Base-by-base conservation (phyloP, 768 basidiomycete genomes). In the Mycena indigotica region DNA sequence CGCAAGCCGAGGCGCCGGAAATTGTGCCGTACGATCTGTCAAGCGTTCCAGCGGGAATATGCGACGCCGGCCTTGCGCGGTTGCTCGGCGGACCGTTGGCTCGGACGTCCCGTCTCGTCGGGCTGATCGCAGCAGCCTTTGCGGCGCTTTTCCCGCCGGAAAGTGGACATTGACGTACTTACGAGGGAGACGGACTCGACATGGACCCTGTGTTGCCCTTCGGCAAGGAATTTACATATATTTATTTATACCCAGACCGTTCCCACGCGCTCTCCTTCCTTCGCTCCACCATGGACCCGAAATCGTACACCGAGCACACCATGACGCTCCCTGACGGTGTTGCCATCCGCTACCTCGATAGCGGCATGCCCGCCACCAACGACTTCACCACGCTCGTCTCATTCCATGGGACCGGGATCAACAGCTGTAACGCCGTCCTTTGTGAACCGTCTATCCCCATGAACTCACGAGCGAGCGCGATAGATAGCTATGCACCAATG, bases 371-470 rank as follows among this genome's bases (percentile, higher is more conserved):
- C 0, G 25, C 60, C 23, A 67, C 72, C 8, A 50, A 28, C n/a
- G 63, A 72, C 49, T 76, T 77, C 55, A 76, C 72, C 1, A 77
- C 75, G 2, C 29, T 77, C 3, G 51, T 76, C 8, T 52, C 74
- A 23, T 55, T 72, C 28, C 75, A 77, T 54, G 75, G 77, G 13
- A 67, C 60, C 12, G 69, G 63, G n/a, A 73, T 75, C 56, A 73
- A 66, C 46, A 67, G 67, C 40, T 57, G 75, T 76, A 44, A 74
- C 69, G 5, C 30, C 8, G 17, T 19, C 6, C 52, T 44, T 41
- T 10, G 12, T 50, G 40, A 19, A n/a, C 23, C 40, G 23, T 4
- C 32, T 50, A n/a, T n/a, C n/a, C n/a, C n/a, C n/a, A n/a, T n/a
- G n/a, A n/a, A n/a, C n/a, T n/a, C n/a, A n/a, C n/a, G n/a, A n/a